Base-by-base conservation (phyloP, 306 rosid genomes). In the Vigna radiata region DNA sequence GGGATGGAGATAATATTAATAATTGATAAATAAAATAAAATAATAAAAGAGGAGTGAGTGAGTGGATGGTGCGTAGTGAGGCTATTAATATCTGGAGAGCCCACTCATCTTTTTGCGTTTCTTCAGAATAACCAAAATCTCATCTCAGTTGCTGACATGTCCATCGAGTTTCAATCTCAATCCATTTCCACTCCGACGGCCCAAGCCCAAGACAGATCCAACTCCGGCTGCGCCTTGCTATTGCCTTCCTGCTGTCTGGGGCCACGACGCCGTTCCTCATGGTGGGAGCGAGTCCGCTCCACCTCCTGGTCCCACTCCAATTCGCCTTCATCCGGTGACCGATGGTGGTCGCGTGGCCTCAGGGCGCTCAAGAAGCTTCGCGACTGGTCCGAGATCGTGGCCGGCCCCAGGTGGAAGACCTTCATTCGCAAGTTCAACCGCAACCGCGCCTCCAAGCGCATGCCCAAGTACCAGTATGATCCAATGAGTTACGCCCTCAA, bases 321-420 rank as follows among this genome's bases (percentile, higher is more conserved):
- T 47, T 13, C 62, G 0, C 7, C 21, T 37, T 36, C 71, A 2
- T 19, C 13, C 77, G 89, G 81, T 5, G 86, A 82, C 6, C 83
- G 78, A 0, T 95, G 97, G 97, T 95, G 96, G 96, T 58, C 86
- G 0, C 84, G 87, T 0, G 97, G 97, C 2, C 2, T 89, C 43
- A 76, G 68, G 16, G 93, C 89, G 0, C 31, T 92, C 31, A 89
- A 75, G 88, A 92, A 92, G 82, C 49, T 95, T 36, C 91, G 97
- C 0, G 92, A 89, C 80, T 86, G 96, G 97, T 92, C 97, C 5
- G 99, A 95, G 91, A 88, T 95, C 60, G 90, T 95, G 33, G 99
- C 99, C 7, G 99, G 99, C 0, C 99, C 99, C 0, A 85, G 72
- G 76, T 95, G 99, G 99, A 95, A 95, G 86, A 95, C 97, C 16